Evolutionary conservation across 306 rosid species (phyloP), one percentile per base, ranked within the genome.

Genomic region (Vigna unguiculata): DNA sequence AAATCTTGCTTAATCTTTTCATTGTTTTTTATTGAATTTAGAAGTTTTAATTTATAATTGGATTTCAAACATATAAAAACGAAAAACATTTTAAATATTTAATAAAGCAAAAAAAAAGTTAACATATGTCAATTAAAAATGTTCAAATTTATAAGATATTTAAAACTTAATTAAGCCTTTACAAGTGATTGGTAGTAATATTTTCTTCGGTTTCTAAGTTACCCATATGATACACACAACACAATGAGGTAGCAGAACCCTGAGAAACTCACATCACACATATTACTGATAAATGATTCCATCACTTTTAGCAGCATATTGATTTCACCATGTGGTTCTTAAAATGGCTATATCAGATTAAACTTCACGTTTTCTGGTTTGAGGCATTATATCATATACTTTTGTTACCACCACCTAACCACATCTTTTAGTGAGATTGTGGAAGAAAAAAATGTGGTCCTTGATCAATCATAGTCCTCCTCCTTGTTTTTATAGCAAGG

Each of bases 371-470:
- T n/a, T 74, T 58, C 58, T 55, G 34, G 55, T 24, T 24, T 38
- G 72, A 14, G 70, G 83, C 67, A n/a, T n/a, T n/a, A 70, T 78
- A 78, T 71, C 71, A 81, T 74, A 75, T 64, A 66, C 82, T 59
- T 71, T 40, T 52, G 47, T 40, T 62, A 75, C 74, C 71, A 74
- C 9, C 1, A 76, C 55, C 68, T 53, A 69, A 46, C 57, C 34
- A 74, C 82, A 66, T 68, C 45, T 53, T 51, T 61, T 16, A 36
- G 32, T 79, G 38, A 30, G 53, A 66, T 25, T 75, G 25, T 76
- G 70, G 64, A 63, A 66, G 46, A 43, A 49, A 80, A 59, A 49
- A 51, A 45, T 81, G 85, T 83, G 87, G 85, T 84, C 90, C 85
- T 74, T 57, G 9, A 67, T 75, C 48, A 58, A 57, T 63, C 20